Percentiles rank a stretch among this genome's conserved stretches.
These are phyloP conservation scores for Urostyla sp. DNA, from an alignment of 73 alveolate genomes.

Conservation along the genomic window DNA sequence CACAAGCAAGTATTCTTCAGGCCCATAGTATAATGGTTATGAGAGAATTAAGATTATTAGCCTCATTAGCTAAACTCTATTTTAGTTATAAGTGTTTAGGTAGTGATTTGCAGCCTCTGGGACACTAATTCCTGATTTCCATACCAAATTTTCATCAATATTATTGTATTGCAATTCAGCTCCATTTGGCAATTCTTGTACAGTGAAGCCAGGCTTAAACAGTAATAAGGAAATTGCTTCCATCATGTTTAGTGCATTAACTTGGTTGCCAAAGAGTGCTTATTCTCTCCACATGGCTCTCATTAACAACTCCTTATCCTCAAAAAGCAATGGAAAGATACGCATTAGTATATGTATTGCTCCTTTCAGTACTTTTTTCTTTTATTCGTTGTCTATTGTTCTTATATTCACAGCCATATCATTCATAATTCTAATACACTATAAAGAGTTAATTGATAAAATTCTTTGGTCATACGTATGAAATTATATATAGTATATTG, in stretches of 20 bases:
- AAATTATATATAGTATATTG: slow-evolving; percentile 28
- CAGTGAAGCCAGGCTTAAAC: slow-evolving; percentile 70
- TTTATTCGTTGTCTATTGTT: slow-evolving; percentile 3
- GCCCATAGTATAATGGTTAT: slow-evolving; percentile 63
- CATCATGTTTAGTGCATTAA: slow-evolving; percentile 57
- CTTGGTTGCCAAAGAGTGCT: slow-evolving; percentile 38
- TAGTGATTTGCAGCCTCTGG: slow-evolving; percentile 62
- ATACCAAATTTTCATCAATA: slow-evolving; percentile 60
- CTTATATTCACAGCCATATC: slow-evolving; percentile 24
- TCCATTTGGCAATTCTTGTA: slow-evolving; percentile 39
- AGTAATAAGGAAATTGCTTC: slow-evolving; percentile 54
- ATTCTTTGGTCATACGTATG: slow-evolving; percentile 1
- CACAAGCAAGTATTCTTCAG: slow-evolving; percentile 67
- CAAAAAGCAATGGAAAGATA: slow-evolving; percentile 49
- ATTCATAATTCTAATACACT: slow-evolving; percentile 47
- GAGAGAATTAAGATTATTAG: slow-evolving; percentile 40
- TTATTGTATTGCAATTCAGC: slow-evolving; percentile 28
- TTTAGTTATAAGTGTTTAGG: slow-evolving; percentile 25
- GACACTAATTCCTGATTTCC: slow-evolving; percentile 64
- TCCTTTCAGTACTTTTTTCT: slow-evolving; percentile 31
- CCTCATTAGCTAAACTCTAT: slow-evolving; percentile 49
- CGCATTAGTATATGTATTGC: slow-evolving; percentile 47
- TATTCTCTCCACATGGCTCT: slow-evolving; percentile 62
- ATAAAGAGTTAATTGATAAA: neutral
- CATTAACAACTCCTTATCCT: slow-evolving; percentile 52